Evolutionary conservation across 768 basidiomycete species (phyloP).

Genomic region (Cantharellus anzutake): DNA sequence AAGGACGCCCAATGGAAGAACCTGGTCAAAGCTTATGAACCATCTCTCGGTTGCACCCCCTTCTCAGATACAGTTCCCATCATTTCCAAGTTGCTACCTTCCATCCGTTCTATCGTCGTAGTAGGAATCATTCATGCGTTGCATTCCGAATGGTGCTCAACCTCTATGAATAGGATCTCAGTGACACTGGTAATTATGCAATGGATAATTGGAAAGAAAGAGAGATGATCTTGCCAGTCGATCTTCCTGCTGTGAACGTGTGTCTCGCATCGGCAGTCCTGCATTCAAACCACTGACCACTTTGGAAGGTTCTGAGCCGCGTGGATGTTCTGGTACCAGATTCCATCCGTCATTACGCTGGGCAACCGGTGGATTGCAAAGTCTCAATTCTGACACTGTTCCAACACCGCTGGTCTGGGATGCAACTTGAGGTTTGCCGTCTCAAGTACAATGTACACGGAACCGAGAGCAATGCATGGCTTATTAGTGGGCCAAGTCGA

Average conservation of each 20-base stretch:
- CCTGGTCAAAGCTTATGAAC: no score
- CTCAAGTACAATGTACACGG: slow-evolving; percentile 59
- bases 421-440: slow-evolving; percentile 26
- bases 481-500: slow-evolving; percentile 73
- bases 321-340: slow-evolving; percentile 16
- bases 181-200: not conserved
- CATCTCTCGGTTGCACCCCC: no score
- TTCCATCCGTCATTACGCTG: slow-evolving; percentile 40
- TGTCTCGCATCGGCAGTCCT: not conserved
- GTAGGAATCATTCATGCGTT: no score
- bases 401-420: slow-evolving; percentile 41
- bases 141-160: no score
- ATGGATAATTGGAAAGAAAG: slow-evolving; percentile 12
- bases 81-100: no score
- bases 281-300: not conserved
- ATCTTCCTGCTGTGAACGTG: slow-evolving; percentile 59
- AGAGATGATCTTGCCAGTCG: slow-evolving; percentile 57
- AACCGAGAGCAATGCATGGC: slow-evolving; percentile 62
- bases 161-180: not conserved
- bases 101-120: no score
- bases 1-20: no score
- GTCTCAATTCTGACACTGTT: slow-evolving; percentile 54
- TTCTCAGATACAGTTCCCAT: no score
- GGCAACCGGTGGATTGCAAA: slow-evolving; percentile 60
- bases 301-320: slow-evolving; percentile 3